Base-by-base conservation (phyloP, 768 basidiomycete genomes). In the Agaricus subrufescens region DNA sequence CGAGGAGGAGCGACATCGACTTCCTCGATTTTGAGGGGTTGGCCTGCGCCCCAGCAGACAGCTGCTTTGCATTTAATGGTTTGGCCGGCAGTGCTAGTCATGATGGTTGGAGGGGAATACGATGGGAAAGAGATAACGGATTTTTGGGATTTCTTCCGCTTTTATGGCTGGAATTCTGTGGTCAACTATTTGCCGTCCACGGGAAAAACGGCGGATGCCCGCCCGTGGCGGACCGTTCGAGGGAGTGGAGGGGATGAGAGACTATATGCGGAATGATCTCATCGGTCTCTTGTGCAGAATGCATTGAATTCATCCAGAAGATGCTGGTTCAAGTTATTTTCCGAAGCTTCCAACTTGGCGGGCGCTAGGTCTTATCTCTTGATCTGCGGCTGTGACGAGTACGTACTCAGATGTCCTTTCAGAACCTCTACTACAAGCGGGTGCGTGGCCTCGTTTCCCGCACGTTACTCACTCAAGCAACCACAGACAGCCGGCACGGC, bases 1-100 rank as follows among this genome's bases (percentile, higher is more conserved):
- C 75, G 77, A 39, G 97, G 97, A 47, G 96, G 95, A 19, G 89
- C 91, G 23, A 99, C 97, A 65, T 97, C 89, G 63, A 99, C 85
- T 39, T 93, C 85, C 72, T 98, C 96, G 65, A 98, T 75, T 66
- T 86, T 84, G 60, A 98, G 82, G 47, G 82, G 82, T 70, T 93
- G 81, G 61, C 89, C 89, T 11, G 95, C 94, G 53, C 80, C 92
- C 97, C 96, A 99, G 71, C 94, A 96, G 57, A 99, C 86, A 39
- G 92, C 91, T 34, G 93, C 95, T 71, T 93, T 96, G 78, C 80
- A 96, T 81, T 67, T 83, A 82, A 85, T 96, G 76, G 70, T 71
- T 70, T 90, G 86, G 60, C 94, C 93, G 63, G 70, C 75, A 47
- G 91, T 93, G 59, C 75, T 75, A 39, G 87, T 83, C 91, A 93